phyloP scores from a whole-genome alignment of 2,329 filamentous ascomycete species.

The Phoma sp. region DNA sequence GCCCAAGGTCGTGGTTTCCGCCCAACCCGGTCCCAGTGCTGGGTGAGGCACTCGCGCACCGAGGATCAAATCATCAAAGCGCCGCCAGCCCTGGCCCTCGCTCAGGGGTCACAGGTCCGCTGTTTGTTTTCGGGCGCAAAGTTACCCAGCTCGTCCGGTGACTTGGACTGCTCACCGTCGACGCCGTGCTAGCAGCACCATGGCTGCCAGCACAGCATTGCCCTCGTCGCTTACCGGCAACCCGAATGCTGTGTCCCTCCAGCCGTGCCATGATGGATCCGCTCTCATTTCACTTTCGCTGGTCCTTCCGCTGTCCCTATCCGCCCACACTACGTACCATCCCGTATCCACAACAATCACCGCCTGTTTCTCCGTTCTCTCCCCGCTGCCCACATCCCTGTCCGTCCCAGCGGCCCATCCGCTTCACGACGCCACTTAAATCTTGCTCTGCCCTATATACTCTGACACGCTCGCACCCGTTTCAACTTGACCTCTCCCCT shows the following conservation, averaged over 20 bases:
- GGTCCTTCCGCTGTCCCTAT: conserved; percentile 47
- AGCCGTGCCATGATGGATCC: conserved; percentile 36
- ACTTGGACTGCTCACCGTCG: conserved; percentile 36
- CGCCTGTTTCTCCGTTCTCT: conserved; percentile 48
- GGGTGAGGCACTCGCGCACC: conserved; percentile 15
- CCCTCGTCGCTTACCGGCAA: conserved; percentile 27
- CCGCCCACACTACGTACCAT: conserved; percentile 45
- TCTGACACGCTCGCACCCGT: conserved; percentile 43
- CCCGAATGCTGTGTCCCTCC: conserved; percentile 31
- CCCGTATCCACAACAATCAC: conserved; percentile 43
- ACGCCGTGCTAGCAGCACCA: conserved; percentile 27
- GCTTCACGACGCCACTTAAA: conserved; percentile 49
- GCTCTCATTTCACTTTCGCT: conserved; percentile 41
- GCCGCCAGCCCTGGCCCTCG: conserved; percentile 43
- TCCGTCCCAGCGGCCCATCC: conserved; percentile 41
- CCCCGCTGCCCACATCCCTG: conserved; percentile 48
- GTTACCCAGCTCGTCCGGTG: conserved; percentile 31
- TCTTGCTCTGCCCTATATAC: conserved; percentile 49
- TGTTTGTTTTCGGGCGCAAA: conserved; percentile 30
- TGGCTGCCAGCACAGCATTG: conserved; percentile 39
- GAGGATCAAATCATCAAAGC: conserved; percentile 36
- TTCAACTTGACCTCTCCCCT: conserved; percentile 20
- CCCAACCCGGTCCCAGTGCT: conserved; percentile 39
- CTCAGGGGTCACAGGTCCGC: conserved; percentile 40
- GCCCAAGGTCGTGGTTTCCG: conserved; percentile 45